Evolutionary conservation across 805 yeast species (phyloP).

Genomic region (Wickerhamiella dianesei): DNA sequence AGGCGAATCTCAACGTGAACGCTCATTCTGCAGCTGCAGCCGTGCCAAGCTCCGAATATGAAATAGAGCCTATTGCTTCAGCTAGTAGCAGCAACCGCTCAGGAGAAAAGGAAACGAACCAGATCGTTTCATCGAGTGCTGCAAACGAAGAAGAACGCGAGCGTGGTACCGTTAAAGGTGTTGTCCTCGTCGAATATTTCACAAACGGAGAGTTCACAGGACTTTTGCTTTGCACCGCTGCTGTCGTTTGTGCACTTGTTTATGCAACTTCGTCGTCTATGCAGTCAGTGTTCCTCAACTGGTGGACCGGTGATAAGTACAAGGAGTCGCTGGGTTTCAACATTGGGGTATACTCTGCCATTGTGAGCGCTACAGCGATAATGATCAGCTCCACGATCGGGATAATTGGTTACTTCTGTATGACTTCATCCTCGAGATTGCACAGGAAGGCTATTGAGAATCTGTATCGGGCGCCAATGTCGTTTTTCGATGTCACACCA

Average conservation of each 20-base stretch:
- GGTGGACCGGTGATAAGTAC: constrained; percentile 56
- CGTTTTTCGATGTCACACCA: constrained; percentile 71
- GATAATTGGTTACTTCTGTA: constrained; percentile 29
- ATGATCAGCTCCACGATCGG: constrained; percentile 6
- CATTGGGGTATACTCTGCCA: constrained; percentile 40
- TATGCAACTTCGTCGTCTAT: constrained; percentile 33
- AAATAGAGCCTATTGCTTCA: too few relatives aligned
- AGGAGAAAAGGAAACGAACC: neutral
- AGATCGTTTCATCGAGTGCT: neutral
- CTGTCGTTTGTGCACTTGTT: constrained; percentile 2
- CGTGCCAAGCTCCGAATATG: too few relatives aligned
- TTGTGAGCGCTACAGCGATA: constrained; percentile 4
- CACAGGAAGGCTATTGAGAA: constrained; percentile 46
- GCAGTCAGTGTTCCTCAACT: constrained; percentile 38
- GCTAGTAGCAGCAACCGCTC: neutral
- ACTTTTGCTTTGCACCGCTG: neutral
- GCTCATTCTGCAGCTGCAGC: neutral
- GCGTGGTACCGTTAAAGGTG: constrained; percentile 14
- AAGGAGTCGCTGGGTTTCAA: constrained; percentile 39
- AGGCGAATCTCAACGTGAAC: neutral
- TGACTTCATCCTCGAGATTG: constrained; percentile 40
- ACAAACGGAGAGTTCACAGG: constrained; percentile 1
- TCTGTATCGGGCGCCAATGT: constrained; percentile 64
- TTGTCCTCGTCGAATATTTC: constrained; percentile 23
- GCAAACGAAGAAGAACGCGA: constrained; percentile 3